Conservation (phyloP, 1,139 yeast species). For the Magnusiomyces tetraspermus region DNA sequence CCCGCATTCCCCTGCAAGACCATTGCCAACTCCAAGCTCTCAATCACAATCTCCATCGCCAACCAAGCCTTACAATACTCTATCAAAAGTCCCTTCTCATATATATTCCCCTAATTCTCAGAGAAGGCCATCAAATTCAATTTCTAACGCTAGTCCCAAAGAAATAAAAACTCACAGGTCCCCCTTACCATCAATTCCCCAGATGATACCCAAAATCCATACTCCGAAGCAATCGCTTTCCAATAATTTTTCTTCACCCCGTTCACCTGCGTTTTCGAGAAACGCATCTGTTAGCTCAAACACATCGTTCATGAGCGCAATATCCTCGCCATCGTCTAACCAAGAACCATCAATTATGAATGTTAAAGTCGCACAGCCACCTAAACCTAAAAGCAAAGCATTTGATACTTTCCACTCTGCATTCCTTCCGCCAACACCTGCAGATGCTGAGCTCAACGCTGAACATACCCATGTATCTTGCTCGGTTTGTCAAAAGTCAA, state of each 20-base stretch:
- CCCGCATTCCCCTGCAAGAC: neutral
- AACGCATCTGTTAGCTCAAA: neutral
- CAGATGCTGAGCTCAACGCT: neutral
- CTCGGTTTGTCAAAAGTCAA: constrained; percentile 12
- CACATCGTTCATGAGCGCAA: neutral
- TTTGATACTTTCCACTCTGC: neutral
- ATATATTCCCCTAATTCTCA: neutral
- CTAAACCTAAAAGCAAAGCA: neutral
- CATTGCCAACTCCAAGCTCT: neutral
- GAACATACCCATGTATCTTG: constrained; percentile 5
- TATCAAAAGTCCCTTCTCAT: neutral
- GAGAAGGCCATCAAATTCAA: neutral
- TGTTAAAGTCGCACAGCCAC: neutral
- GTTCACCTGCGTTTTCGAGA: neutral
- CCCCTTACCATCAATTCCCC: neutral
- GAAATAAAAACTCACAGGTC: neutral
- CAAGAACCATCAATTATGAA: neutral
- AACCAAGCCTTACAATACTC: neutral
- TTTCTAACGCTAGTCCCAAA: too few species aligned
- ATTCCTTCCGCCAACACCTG: neutral
- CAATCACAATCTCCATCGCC: neutral
- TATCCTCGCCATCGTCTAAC: neutral
- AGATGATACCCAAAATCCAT: neutral
- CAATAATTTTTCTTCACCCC: neutral
- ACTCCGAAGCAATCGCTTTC: too few species aligned